A percentile compares a stretch with the other conserved stretches of the same genome.
These are phyloP conservation scores for Elaeagnus macrophylla DNA, from an alignment of 306 rosid genomes.

Conservation along the genomic window DNA sequence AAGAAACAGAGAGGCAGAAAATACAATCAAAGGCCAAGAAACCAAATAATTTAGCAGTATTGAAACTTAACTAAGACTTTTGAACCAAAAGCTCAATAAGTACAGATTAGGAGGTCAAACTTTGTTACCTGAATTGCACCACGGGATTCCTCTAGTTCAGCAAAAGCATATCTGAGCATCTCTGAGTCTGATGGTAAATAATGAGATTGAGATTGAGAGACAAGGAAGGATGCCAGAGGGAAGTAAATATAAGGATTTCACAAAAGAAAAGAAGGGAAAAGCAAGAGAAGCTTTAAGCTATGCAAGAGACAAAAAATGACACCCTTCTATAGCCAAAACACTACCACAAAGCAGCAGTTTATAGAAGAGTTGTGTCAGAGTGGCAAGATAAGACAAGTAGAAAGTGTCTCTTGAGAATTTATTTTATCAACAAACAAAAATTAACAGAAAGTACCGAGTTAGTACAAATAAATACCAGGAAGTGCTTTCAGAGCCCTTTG, in stretches of 20 bases:
- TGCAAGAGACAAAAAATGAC: neutral
- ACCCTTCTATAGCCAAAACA: neutral
- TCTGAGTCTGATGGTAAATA: constrained; percentile 46
- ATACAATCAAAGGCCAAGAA: constrained; percentile 8
- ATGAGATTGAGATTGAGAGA: constrained; percentile 6
- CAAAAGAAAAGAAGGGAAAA: too few species aligned
- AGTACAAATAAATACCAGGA: constrained; percentile 46
- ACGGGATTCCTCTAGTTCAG: constrained; percentile 96
- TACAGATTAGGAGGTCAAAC: constrained; percentile 9
- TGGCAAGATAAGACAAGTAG: constrained; percentile 2
- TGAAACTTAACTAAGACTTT: neutral
- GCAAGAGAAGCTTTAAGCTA: neutral
- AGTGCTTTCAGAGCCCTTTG: constrained; percentile 94
- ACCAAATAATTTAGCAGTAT: constrained; percentile 4
- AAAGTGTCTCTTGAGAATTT: constrained; percentile 12
- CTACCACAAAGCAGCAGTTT: neutral
- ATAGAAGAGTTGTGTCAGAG: constrained; percentile 5
- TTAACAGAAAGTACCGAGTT: neutral
- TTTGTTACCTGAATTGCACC: constrained; percentile 78
- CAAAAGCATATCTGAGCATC: constrained; percentile 88
- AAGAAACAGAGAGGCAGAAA: constrained; percentile 13
- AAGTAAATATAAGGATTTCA: neutral
- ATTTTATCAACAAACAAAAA: constrained; percentile 15
- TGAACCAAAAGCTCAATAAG: constrained; percentile 9
- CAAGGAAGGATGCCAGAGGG: neutral